Conservation (phyloP, 495 filamentous ascomycete species). For the Immersiella caudata region DNA sequence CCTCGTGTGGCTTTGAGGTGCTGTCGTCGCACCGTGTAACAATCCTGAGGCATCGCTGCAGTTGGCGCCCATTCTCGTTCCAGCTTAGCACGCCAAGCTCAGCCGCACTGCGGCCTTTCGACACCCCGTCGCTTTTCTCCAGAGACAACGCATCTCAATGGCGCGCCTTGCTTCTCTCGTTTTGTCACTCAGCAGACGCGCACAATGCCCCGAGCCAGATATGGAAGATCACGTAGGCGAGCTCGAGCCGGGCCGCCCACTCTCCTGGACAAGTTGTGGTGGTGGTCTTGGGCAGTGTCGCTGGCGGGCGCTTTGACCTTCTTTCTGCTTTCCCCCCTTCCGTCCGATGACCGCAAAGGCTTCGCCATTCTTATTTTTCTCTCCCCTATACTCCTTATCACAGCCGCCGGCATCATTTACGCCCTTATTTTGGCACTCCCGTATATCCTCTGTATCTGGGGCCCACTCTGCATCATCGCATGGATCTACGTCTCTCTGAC, state of each 20-base stretch:
- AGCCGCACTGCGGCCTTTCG: too few relatives aligned
- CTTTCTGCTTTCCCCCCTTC: neutral
- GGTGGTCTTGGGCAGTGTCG: neutral
- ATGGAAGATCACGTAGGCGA: neutral
- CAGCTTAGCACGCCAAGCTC: too few relatives aligned
- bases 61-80: too few relatives aligned
- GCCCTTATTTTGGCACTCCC: neutral
- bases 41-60: too few relatives aligned
- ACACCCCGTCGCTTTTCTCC: too few relatives aligned
- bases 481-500: neutral
- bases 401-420: neutral
- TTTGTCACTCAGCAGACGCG: too few relatives aligned
- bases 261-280: neutral
- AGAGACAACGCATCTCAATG: too few relatives aligned
- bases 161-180: too few relatives aligned
- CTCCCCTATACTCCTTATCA: neutral
- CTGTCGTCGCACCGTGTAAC: too few relatives aligned
- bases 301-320: neutral
- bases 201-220: neutral
- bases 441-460: neutral
- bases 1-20: too few relatives aligned
- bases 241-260: neutral
- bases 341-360: neutral
- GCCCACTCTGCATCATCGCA: neutral
- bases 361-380: neutral